phyloP scores from a whole-genome alignment of 1,284 basidiomycete species.

The Ustilago nuda region DNA sequence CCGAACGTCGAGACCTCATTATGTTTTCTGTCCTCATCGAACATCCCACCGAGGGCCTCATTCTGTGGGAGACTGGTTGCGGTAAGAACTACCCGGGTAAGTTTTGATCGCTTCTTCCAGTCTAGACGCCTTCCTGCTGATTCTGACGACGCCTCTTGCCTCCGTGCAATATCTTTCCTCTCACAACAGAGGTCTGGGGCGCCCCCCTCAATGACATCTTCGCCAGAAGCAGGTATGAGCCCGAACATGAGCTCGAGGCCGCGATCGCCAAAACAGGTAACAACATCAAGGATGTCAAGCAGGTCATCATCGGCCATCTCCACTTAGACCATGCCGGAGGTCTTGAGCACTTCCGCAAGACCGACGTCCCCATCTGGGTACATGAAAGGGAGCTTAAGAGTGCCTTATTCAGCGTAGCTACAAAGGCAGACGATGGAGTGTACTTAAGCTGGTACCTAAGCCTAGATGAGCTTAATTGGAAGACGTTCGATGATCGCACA shows the following conservation, averaged over 20 bases:
- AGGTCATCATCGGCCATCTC: slow-evolving; percentile 56
- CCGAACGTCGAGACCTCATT: slow-evolving; percentile 53
- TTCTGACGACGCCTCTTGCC: neutral
- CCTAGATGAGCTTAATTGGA: slow-evolving; percentile 60
- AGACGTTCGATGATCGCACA: slow-evolving; percentile 61
- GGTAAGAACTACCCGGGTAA: slow-evolving; percentile 55
- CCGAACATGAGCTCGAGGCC: slow-evolving; percentile 63
- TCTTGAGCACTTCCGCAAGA: slow-evolving; percentile 52
- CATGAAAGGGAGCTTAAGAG: slow-evolving; percentile 63
- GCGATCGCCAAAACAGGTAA: slow-evolving; percentile 62
- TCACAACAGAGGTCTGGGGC: slow-evolving; percentile 36
- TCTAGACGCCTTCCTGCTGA: neutral
- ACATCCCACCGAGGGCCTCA: slow-evolving; percentile 64
- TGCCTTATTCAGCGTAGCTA: slow-evolving; percentile 60
- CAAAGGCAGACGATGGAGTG: slow-evolving; percentile 58
- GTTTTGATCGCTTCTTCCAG: neutral
- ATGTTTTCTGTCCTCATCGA: slow-evolving; percentile 64
- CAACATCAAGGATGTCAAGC: slow-evolving; percentile 56
- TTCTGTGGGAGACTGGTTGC: slow-evolving; percentile 66
- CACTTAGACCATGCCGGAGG: slow-evolving; percentile 66
- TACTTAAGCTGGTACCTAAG: slow-evolving; percentile 58
- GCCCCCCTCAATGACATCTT: slow-evolving; percentile 56
- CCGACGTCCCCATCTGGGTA: slow-evolving; percentile 61
- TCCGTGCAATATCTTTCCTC: neutral
- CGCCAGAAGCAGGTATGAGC: slow-evolving; percentile 35